Evolutionary conservation across 2,329 filamentous ascomycete genomes (phyloP).

Genomic region (Alternaria sp.): DNA sequence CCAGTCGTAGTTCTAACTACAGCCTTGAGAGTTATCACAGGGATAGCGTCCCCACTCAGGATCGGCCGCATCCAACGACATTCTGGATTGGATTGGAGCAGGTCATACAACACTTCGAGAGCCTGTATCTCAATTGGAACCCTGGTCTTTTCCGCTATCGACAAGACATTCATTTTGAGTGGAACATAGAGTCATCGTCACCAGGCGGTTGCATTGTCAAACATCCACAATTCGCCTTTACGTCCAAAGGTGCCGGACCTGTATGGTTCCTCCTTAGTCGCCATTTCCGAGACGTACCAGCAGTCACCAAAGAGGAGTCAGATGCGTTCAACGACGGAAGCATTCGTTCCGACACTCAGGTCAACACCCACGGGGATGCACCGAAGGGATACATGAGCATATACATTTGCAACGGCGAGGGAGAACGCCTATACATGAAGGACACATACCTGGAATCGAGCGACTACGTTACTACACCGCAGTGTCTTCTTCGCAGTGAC

Average conservation of each 20-base stretch:
- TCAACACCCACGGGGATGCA: constrained; percentile 36
- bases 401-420: constrained; percentile 76
- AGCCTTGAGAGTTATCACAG: constrained; percentile 30
- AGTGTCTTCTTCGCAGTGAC: constrained; percentile 81
- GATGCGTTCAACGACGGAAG: constrained; percentile 43
- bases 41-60: constrained; percentile 37
- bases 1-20: constrained; percentile 19
- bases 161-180: constrained; percentile 89
- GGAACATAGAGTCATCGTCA: constrained; percentile 66
- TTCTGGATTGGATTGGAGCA: constrained; percentile 94
- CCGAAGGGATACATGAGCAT: constrained; percentile 82
- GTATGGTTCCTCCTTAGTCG: constrained; percentile 87
- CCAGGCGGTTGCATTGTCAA: constrained; percentile 76
- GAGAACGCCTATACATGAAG: constrained; percentile 74
- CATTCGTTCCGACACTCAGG: constrained; percentile 27
- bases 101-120: constrained; percentile 90
- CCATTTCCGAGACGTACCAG: constrained; percentile 72
- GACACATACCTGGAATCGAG: constrained; percentile 75
- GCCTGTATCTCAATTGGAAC: constrained; percentile 97
- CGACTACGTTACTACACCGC: constrained; percentile 92
- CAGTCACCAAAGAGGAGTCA: constrained; percentile 45
- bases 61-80: constrained; percentile 67
- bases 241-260: constrained; percentile 61
- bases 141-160: constrained; percentile 79
- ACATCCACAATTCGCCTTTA: constrained; percentile 67